Conservation (phyloP, 768 basidiomycete species). For the Sporobolomyces pararoseus region DNA sequence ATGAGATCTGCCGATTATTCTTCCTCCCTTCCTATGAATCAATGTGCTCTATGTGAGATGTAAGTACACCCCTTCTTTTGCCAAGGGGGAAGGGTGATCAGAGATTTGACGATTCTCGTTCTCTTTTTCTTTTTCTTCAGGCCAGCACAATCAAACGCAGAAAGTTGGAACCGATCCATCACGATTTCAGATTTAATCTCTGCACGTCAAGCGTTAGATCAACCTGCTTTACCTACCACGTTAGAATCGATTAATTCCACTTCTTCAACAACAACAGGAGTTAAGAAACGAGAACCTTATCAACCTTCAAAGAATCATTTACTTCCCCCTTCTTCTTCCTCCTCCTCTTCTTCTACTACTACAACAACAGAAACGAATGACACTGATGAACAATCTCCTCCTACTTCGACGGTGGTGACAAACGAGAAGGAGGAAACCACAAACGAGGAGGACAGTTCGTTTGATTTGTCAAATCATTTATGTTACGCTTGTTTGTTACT, state of each 20-base stretch:
- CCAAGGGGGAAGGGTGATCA: neutral
- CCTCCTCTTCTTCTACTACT: neutral
- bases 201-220: neutral
- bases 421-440: neutral
- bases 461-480: conserved; percentile 8
- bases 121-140: conserved; percentile 3
- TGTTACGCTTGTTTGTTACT: conserved; percentile 40
- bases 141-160: conserved; percentile 23
- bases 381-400: neutral
- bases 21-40: neutral
- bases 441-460: neutral
- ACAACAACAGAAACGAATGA: neutral
- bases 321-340: neutral
- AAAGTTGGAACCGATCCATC: conserved; percentile 32
- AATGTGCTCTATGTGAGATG: conserved; percentile 31
- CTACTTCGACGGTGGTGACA: too few relatives aligned
- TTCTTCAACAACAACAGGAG: too few relatives aligned
- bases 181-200: conserved; percentile 23
- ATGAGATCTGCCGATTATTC: conserved; percentile 21
- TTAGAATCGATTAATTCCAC: neutral
- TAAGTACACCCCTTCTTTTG: neutral
- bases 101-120: too few relatives aligned
- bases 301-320: conserved; percentile 20
- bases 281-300: conserved; percentile 4
- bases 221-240: neutral